A percentile compares a stretch with the other conserved stretches of the same genome.
phyloP scores from a whole-genome alignment of 495 filamentous ascomycete genomes.

The Penicillium verhagenii region DNA sequence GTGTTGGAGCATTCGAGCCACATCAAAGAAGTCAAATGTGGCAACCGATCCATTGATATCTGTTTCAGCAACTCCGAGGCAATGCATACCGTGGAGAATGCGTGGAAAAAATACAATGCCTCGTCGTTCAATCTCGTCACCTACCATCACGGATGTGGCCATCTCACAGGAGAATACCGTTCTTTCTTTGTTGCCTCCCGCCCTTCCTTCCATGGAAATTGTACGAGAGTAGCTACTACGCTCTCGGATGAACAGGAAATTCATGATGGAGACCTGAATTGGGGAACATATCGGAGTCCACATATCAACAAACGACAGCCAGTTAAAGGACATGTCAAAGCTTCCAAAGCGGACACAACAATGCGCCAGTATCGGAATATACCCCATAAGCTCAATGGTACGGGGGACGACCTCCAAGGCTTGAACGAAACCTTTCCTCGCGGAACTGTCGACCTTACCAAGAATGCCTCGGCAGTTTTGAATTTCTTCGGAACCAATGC shows the following conservation, averaged over 20 bases:
- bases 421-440: not conserved
- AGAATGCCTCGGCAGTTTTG: not conserved
- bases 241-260: not conserved
- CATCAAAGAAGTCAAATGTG: not conserved
- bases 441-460: not conserved
- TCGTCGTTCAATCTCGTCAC: constrained; percentile 1
- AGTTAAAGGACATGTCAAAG: not conserved
- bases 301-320: not conserved
- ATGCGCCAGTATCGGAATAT: too few species aligned
- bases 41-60: not conserved
- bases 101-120: not conserved
- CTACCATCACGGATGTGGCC: constrained; percentile 2
- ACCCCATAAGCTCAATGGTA: not conserved
- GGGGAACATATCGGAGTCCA: constrained; percentile 3
- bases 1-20: constrained; percentile 4
- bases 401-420: not conserved
- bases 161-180: not conserved
- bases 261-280: not conserved
- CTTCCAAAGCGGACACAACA: not conserved
- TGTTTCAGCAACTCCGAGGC: not conserved
- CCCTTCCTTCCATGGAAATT: not conserved
- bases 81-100: not conserved
- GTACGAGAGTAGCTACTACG: not conserved
- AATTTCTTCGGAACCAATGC: not conserved
- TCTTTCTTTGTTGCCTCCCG: constrained; percentile 1